Evolutionary conservation across 768 basidiomycete genomes (phyloP), one percentile per base, ranked within the genome.

Genomic region (Crassisporium funariophilum): DNA sequence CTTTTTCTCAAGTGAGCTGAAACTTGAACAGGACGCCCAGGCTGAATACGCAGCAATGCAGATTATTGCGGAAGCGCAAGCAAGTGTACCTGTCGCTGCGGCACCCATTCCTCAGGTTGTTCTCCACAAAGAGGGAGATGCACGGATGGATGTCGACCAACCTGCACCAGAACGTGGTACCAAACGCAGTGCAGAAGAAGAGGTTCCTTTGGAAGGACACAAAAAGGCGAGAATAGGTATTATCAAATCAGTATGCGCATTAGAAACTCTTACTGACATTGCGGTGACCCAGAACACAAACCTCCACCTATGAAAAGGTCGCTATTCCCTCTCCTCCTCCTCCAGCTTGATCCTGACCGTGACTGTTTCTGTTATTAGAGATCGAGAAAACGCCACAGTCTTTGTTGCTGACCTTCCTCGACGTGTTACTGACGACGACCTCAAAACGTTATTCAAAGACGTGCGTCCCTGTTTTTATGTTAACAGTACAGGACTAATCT

Each of bases 311-410:
- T 86, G 21, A 89, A 88, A 66, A 74, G 88, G 88, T 86, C 35
- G 29, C 60, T 50, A 37, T 35, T 44, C 52, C 17, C 22, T 11
- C 41, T 16, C 12, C 31, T 44, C 40, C 19, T n/a, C 13, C 11
- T 36, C 10, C 24, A 2, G 7, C 21, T 40, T 7, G 41, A 43
- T 44, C 16, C 37, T 10, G 52, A 4, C 22, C 33, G 34, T 35
- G 27, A 13, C 21, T 16, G 33, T 37, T 9, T 44, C 40, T 17
- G 27, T 11, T 11, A 35, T 46, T 48, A 95, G 95, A 54, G 97
- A 99, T 68, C 91, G 97, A 36, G 97, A 99, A 70, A 90, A 98
- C 56, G 82, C 85, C 21, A 95, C 93, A 0, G 86, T 98, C 4
- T 90, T 98, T 48, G 87, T 97, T 11, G 79, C 84, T 3, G 83